Base-by-base conservation (phyloP, 306 rosid genomes). In the Prunus kanzakura region DNA sequence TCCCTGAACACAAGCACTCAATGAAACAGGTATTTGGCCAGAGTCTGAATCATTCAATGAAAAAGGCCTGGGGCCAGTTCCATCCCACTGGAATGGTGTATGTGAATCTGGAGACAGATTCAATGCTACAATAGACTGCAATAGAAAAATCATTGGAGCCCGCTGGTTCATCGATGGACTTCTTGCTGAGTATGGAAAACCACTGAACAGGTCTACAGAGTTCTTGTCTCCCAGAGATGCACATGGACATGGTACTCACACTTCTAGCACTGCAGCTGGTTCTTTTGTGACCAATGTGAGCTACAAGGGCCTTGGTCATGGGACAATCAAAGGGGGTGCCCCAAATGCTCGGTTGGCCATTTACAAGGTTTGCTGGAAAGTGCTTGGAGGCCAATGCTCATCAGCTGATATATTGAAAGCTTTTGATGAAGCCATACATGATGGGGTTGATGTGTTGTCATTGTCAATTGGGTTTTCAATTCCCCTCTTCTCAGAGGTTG, bases 341-440 rank as follows among this genome's bases (percentile, higher is more conserved):
- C 86, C 89, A 1, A 69, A 20, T 13, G 87, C 89, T 35, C 84
- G 81, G 19, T n/a, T 88, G 64, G 91, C 91, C 51, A 76, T 88
- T 54, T 88, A 85, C 75, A 88, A 88, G 76, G 89, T 83, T 41
- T 85, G 91, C 78, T 88, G 91, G 91, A 83, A 57, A 15, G 19
- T 76, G 43, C 15, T 73, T 23, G 87, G 87, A 23, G 87, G 86
- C 72, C 72, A 52, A 63, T 88, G 91, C 68, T 72, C 87, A 11
- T 65, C 75, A 2, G 89, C 86, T 65, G 89, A 88, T 74, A 73
- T 88, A 6, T 77, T 88, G 75, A 83, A 83, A 70, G 91, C 83
- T 63, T 72, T 88, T 27, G 89, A 88, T 30, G 79, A 76, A 52
- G 89, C 91, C 58, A 83, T 85, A 61, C 78, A 83, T 25, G 91